Conservation (phyloP, 768 basidiomycete genomes). For the Termitomyces sp. region DNA sequence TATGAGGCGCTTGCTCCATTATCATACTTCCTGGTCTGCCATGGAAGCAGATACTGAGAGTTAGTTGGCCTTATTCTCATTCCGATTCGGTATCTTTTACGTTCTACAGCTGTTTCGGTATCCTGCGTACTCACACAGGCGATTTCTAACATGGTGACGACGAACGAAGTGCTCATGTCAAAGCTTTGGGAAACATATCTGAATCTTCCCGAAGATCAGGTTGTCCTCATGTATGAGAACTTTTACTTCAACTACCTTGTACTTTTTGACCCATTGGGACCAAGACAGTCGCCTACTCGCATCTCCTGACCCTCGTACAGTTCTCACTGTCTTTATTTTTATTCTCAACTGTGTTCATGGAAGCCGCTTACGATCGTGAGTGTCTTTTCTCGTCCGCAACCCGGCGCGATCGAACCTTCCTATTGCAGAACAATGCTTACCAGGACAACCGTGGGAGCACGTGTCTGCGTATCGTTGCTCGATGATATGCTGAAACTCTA, state of each 20-base stretch:
- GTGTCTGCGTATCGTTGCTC: slow-evolving; percentile 63
- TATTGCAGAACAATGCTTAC: slow-evolving; percentile 45
- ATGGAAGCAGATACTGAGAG: slow-evolving; percentile 53
- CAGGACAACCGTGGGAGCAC: slow-evolving; percentile 48
- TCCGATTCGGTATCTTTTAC: not conserved
- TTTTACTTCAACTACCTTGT: slow-evolving; percentile 1
- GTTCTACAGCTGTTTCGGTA: slow-evolving; percentile 46
- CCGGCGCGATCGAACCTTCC: slow-evolving; percentile 9
- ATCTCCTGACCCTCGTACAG: slow-evolving; percentile 57
- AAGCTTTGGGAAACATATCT: slow-evolving; percentile 62
- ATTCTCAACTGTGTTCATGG: slow-evolving; percentile 67
- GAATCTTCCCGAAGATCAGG: slow-evolving; percentile 64
- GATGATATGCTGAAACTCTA: slow-evolving; percentile 68
- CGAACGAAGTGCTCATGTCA: slow-evolving; percentile 53
- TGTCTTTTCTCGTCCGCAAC: slow-evolving; percentile 8
- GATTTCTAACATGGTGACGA: slow-evolving; percentile 80
- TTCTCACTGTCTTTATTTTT: slow-evolving; percentile 61
- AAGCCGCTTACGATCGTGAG: slow-evolving; percentile 52
- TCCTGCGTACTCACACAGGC: slow-evolving; percentile 71
- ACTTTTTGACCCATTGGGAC: slow-evolving; percentile 14
- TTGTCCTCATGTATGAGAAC: slow-evolving; percentile 62
- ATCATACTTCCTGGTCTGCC: slow-evolving; percentile 72
- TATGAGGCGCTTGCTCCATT: slow-evolving; percentile 62
- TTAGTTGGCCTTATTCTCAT: slow-evolving; percentile 24
- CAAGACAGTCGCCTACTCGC: slow-evolving; percentile 50